Evolutionary conservation across 345 rosid genomes (phyloP).

Genomic region (Aquilaria yunnanensis): DNA sequence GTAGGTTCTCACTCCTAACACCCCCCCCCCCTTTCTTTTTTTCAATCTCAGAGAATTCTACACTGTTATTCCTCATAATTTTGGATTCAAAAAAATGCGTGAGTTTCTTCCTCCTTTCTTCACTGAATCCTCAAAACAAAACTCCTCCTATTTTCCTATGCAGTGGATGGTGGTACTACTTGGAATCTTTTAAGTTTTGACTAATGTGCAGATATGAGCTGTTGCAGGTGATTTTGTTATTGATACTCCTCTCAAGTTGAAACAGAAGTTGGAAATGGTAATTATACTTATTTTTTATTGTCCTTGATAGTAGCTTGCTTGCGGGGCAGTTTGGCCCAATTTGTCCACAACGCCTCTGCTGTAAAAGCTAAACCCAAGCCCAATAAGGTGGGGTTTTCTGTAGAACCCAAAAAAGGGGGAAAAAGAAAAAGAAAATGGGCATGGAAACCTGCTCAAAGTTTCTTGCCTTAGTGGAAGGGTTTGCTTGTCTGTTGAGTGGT

Average conservation of each 20-base stretch:
- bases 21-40: background rate
- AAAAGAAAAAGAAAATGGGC: too few species aligned
- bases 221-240: slow-evolving; percentile 82
- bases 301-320: too few species aligned
- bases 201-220: slow-evolving; percentile 16
- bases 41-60: slow-evolving; percentile 73
- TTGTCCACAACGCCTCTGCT: too few species aligned
- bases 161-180: too few species aligned
- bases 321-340: background rate
- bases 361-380: too few species aligned
- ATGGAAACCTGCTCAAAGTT: slow-evolving; percentile 3
- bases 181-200: background rate
- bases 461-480: slow-evolving; percentile 3
- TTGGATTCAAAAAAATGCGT: slow-evolving; percentile 86
- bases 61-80: slow-evolving; percentile 84
- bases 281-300: slow-evolving; percentile 12
- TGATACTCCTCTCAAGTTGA: slow-evolving; percentile 78
- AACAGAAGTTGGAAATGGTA: slow-evolving; percentile 85
- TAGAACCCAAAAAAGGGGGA: too few species aligned
- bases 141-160: background rate
- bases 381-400: too few species aligned
- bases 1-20: background rate
- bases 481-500: background rate
- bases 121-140: background rate
- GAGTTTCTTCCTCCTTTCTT: slow-evolving; percentile 30